These are phyloP conservation scores for Komagataella pastoris DNA, from an alignment of 805 yeast genomes.

Conservation along the genomic window DNA sequence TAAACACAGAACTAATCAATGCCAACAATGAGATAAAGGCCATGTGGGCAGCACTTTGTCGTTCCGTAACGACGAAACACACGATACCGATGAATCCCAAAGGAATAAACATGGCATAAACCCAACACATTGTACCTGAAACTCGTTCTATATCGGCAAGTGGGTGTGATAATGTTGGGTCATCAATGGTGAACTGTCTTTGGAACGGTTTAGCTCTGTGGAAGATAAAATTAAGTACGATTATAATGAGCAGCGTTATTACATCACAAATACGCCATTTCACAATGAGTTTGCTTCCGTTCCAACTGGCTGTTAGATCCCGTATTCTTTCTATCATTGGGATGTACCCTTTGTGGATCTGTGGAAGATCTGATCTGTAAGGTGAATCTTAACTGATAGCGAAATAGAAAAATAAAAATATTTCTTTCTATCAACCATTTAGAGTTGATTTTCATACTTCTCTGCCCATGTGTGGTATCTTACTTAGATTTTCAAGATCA, in stretches of 20 bases:
- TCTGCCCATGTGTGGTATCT: neutral
- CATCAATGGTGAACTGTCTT: slow-evolving; percentile 66
- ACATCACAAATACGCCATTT: slow-evolving; percentile 12
- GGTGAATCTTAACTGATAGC: neutral
- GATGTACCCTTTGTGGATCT: neutral
- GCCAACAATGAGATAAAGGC: slow-evolving; percentile 59
- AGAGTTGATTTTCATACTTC: neutral
- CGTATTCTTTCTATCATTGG: neutral
- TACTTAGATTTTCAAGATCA: neutral
- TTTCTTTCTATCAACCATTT: neutral
- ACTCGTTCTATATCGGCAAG: slow-evolving; percentile 66
- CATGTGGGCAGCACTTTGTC: slow-evolving; percentile 39
- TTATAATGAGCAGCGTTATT: slow-evolving; percentile 9
- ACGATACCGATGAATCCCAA: slow-evolving; percentile 20
- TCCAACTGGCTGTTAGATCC: neutral
- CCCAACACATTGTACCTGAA: slow-evolving; percentile 34
- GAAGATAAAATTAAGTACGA: slow-evolving; percentile 8
- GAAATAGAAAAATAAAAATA: neutral
- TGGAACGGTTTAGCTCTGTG: slow-evolving; percentile 45
- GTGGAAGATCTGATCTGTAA: neutral
- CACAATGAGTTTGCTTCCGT: neutral
- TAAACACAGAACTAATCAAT: slow-evolving; percentile 40
- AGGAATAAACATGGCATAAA: slow-evolving; percentile 42
- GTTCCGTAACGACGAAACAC: slow-evolving; percentile 16
- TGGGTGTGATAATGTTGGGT: slow-evolving; percentile 71